Conservation (phyloP, 768 basidiomycete genomes). For the Pisolithus orientalis region DNA sequence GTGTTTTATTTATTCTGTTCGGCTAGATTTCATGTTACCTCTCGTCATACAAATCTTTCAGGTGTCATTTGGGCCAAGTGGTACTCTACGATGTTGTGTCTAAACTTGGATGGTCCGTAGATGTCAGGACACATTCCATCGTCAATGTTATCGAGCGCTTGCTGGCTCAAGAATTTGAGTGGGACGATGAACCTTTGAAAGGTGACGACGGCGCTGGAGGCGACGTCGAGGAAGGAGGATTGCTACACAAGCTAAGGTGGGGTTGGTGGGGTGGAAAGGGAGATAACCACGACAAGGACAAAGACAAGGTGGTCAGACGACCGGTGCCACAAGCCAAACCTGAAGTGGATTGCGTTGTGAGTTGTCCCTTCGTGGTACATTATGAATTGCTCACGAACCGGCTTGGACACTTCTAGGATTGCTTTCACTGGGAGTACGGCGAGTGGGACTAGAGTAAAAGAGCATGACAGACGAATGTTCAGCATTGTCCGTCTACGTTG, state of each 20-base stretch:
- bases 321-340: conserved; percentile 43
- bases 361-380: conserved; percentile 17
- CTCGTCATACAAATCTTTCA: conserved; percentile 8
- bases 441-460: conserved; percentile 18
- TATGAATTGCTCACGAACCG: background rate
- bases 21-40: background rate
- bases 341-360: conserved; percentile 62
- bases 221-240: background rate
- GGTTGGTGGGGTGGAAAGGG: conserved; percentile 27
- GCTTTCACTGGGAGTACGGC: conserved; percentile 67
- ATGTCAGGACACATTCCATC: conserved; percentile 67
- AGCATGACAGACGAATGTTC: too few relatives aligned
- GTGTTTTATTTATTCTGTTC: conserved; percentile 4
- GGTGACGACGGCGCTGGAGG: background rate
- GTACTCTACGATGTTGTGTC: conserved; percentile 84
- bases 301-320: conserved; percentile 14
- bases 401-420: conserved; percentile 42
- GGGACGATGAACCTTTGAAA: conserved; percentile 30
- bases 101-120: conserved; percentile 73
- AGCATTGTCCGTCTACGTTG: too few relatives aligned
- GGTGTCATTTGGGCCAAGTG: conserved; percentile 85
- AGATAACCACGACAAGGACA: conserved; percentile 26
- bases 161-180: conserved; percentile 47
- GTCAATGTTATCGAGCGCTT: conserved; percentile 63
- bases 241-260: conserved; percentile 7